Evolutionary conservation across 352 stramenopile genomes (phyloP), one percentile per base, ranked within the genome.

Genomic region (Pythium utonaiense): DNA sequence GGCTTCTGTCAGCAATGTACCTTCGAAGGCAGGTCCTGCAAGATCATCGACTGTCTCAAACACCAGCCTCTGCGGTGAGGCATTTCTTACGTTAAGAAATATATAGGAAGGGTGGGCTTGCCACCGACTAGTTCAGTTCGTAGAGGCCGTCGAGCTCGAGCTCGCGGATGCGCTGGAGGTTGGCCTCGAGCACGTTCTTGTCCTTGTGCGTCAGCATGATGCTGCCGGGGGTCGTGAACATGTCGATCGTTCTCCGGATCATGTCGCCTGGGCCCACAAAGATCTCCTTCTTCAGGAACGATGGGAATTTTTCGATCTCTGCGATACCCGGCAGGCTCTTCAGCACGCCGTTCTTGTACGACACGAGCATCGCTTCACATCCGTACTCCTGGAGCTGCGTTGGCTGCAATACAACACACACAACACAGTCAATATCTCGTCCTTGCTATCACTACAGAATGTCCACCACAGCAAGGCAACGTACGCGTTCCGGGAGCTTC

Each of bases 211-310:
- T 86, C 13, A 99, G 75, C 70, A 98, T 94, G 56, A 98, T 94
- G 78, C 93, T 98, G 38, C 96, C 96, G 6, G 89, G 89, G 49
- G 96, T 97, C 54, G 88, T 97, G 70, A 95, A 95, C 82, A 98
- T 98, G 60, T 98, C 93, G 45, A 97, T 83, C 4, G 96, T 99
- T 59, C 88, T 91, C 56, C 80, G 69, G 47, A 99, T 75, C 36
- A 77, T 70, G 54, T 94, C 85, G 17, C 92, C 95, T 16, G 83
- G 66, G 27, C 83, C 74, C 17, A 96, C 78, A 45, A 93, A 86
- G 62, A 97, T 90, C 69, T 98, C 91, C 60, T 96, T 83, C 64
- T 88, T 91, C 17, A 98, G 66, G 69, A 98, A 98, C 21, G 91
- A 96, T 36, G 89, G 90, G 58, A 98, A 83, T 49, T 79, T 77